Evolutionary conservation across 2,329 filamentous ascomycete species (phyloP), one percentile per base, ranked within the genome.

Genomic region (Arachnomyces sp.): DNA sequence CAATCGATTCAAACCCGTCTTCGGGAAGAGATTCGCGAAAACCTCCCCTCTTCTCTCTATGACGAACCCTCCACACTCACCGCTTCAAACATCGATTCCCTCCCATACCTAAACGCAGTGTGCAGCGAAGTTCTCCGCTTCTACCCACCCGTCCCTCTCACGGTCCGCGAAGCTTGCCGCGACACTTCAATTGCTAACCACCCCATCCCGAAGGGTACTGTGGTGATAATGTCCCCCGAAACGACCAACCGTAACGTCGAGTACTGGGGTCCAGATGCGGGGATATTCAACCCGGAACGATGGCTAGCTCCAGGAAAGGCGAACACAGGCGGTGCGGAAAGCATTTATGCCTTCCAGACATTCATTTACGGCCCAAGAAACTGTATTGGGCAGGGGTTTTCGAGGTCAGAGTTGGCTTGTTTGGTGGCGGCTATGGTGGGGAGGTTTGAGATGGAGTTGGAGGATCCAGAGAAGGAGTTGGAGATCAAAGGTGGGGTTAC

Each of bases 311-410:
- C 59, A 0, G 65, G 61, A 1, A 53, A 52, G 18, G 68, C 68
- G 3, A 79, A 79, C 41, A 80, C 74, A 31, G 86, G 86, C 5
- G 84, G 84, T 7, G 82, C 85, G 1, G 68, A 72, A 12, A 85
- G 74, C 49, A 92, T 90, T 60, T 94, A 82, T 57, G 76, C 81
- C 1, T 81, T 83, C 52, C 58, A 90, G 63, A 90, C 85, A 0
- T 94, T 94, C 63, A 60, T 94, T 43, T 86, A 94, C 57, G 89
- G 89, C 0, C 87, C 88, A 2, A 70, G 88, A 39, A 84, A 81
- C 55, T 94, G 89, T 57, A 94, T 94, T 50, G 89, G 88, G 0
- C 75, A 81, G 60, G 71, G 71, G 2, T 94, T 94, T 63, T 84
- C 89, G 0, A 82, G 79, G 57, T 78, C 82, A 1, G 90, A 95